These are phyloP conservation scores for Euptelea pleiosperma DNA, from an alignment of 164 flowering plant genomes.

Conservation along the genomic window DNA sequence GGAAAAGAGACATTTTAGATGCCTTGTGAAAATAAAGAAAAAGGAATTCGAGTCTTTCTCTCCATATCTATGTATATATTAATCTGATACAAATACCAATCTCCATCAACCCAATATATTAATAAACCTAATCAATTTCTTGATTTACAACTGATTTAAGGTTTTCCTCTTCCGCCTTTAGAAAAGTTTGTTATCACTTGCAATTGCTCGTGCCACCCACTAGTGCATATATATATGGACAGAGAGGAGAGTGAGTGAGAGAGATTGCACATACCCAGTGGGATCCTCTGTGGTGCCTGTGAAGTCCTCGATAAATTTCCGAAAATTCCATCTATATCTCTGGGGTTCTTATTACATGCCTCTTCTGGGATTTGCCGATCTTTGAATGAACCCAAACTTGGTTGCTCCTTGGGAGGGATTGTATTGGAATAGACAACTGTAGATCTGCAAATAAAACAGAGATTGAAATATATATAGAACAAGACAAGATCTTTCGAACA, in stretches of 20 bases:
- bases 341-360: conserved; percentile 29
- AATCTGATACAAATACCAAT: not conserved
- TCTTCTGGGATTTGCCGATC: conserved; percentile 42
- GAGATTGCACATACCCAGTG: conserved; percentile 33
- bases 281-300: conserved; percentile 45
- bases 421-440: conserved; percentile 66
- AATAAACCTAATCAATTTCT: too few species aligned
- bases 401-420: conserved; percentile 52
- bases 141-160: too few species aligned
- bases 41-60: not conserved
- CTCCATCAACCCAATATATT: too few species aligned
- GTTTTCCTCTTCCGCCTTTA: too few species aligned
- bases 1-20: not conserved
- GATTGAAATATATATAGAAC: too few species aligned
- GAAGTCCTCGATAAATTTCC: conserved; percentile 39
- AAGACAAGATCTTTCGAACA: too few species aligned
- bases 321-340: conserved; percentile 37
- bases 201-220: too few species aligned
- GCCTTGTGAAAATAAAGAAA: not conserved
- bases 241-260: not conserved
- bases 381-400: conserved; percentile 25
- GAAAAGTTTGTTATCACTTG: too few species aligned
- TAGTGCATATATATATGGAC: not conserved
- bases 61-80: not conserved
- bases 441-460: conserved; percentile 46